Evolutionary conservation across 495 filamentous ascomycete species (phyloP).

Genomic region (Clavariopsis aquatica): DNA sequence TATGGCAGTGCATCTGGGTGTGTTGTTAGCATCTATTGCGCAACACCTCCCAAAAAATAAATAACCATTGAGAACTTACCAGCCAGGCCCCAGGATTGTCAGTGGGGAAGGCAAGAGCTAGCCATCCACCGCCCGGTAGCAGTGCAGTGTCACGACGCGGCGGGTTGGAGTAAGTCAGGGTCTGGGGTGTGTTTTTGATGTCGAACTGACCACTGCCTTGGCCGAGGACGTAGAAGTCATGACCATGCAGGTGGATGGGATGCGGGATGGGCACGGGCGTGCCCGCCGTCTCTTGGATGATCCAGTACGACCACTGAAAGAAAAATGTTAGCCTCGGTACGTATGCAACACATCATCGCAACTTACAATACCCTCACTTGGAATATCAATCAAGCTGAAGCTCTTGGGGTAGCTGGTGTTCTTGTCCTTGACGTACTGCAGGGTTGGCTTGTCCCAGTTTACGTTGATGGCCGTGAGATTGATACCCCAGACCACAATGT

Average conservation of each 20-base stretch:
- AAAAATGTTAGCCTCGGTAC: slow-evolving; percentile 7
- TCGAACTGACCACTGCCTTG: slow-evolving; percentile 38
- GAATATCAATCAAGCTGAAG: slow-evolving; percentile 45
- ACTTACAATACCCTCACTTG: slow-evolving; percentile 36
- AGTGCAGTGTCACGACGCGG: slow-evolving; percentile 42
- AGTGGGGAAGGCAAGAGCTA: slow-evolving; percentile 43
- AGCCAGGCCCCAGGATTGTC: slow-evolving; percentile 39
- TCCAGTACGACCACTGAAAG: slow-evolving; percentile 45
- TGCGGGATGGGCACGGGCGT: slow-evolving; percentile 42
- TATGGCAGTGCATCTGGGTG: slow-evolving; percentile 46
- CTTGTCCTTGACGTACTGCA: slow-evolving; percentile 41
- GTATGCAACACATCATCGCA: too few relatives aligned
- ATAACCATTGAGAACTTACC: background rate
- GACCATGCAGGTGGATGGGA: slow-evolving; percentile 45
- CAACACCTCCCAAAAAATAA: slow-evolving; percentile 12
- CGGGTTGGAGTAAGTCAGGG: slow-evolving; percentile 39
- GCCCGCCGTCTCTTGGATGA: slow-evolving; percentile 42
- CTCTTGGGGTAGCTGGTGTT: slow-evolving; percentile 41
- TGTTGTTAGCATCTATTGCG: slow-evolving; percentile 31
- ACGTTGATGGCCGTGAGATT: slow-evolving; percentile 45
- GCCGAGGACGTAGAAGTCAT: slow-evolving; percentile 46
- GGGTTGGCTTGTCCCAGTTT: slow-evolving; percentile 45
- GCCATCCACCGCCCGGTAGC: slow-evolving; percentile 41
- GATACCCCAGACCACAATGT: slow-evolving; percentile 45
- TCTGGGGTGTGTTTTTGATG: slow-evolving; percentile 15